Conservation (phyloP, 139 green algal species). For the Chlamydomonas sphaeroides region DNA sequence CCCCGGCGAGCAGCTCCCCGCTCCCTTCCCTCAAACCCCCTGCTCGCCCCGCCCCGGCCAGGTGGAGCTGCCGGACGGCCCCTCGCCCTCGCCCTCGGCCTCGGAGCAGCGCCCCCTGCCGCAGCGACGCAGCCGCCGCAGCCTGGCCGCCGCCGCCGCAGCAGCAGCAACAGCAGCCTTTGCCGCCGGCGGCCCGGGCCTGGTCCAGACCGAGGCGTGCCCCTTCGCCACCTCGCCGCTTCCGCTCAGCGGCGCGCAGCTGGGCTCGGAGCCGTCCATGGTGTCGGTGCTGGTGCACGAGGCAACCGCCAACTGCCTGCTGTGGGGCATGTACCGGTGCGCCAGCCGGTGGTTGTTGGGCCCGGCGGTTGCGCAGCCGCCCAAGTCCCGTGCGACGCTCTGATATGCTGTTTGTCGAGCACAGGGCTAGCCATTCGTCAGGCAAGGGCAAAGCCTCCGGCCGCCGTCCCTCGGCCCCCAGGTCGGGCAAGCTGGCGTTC, state of each 20-base stretch:
- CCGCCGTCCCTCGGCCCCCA: too few relatives aligned
- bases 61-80: slow-evolving; percentile 2
- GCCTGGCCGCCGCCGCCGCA: neutral
- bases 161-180: neutral
- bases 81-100: neutral
- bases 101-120: neutral
- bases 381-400: too few relatives aligned
- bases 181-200: too few relatives aligned
- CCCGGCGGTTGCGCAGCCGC: too few relatives aligned
- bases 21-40: too few relatives aligned
- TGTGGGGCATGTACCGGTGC: slow-evolving; percentile 41
- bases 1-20: too few relatives aligned
- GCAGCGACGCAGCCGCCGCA: neutral
- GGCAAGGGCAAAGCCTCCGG: too few relatives aligned
- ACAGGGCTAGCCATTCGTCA: too few relatives aligned
- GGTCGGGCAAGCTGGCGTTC: too few relatives aligned
- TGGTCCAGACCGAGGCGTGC: slow-evolving; percentile 16
- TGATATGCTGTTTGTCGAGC: too few relatives aligned
- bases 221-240: slow-evolving; percentile 43
- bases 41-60: too few relatives aligned
- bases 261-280: slow-evolving; percentile 41
- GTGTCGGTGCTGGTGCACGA: slow-evolving; percentile 51
- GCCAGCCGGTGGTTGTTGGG: slow-evolving; percentile 20
- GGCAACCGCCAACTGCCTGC: slow-evolving; percentile 51
- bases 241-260: slow-evolving; percentile 17